These are phyloP conservation scores for Talaromyces sp. DNA, from an alignment of 2,329 filamentous ascomycete species.

Conservation along the genomic window DNA sequence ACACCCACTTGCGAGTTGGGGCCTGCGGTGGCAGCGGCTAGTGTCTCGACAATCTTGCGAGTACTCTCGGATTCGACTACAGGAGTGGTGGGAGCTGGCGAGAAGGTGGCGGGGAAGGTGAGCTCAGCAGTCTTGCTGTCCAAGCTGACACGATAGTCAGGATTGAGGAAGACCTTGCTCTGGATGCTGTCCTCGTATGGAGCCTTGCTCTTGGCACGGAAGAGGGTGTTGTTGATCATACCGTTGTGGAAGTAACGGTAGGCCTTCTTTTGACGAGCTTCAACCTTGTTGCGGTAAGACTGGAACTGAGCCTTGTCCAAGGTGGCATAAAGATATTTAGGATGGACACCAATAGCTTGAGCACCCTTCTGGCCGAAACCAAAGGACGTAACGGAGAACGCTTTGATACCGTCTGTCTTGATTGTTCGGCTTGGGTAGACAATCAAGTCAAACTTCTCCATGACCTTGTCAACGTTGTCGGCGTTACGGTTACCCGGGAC, in stretches of 20 bases:
- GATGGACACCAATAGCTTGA: constrained; percentile 94
- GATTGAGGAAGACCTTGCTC: constrained; percentile 87
- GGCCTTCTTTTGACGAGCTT: constrained; percentile 93
- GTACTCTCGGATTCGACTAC: constrained; percentile 59
- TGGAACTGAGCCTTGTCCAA: constrained; percentile 82
- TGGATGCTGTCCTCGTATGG: constrained; percentile 90
- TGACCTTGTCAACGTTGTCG: constrained; percentile 91
- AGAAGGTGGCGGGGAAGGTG: constrained; percentile 68
- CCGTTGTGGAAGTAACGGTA: constrained; percentile 99
- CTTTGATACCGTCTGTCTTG: constrained; percentile 97
- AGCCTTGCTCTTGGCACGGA: constrained; percentile 88
- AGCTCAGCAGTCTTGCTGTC: constrained; percentile 86
- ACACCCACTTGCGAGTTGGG: constrained; percentile 81
- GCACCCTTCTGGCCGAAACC: constrained; percentile 99
- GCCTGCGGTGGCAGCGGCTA: constrained; percentile 64
- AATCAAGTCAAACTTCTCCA: constrained; percentile 98
- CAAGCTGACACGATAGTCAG: constrained; percentile 76
- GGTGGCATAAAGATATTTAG: constrained; percentile 92
- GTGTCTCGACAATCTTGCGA: constrained; percentile 71
- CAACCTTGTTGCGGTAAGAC: constrained; percentile 82
- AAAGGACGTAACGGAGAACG: constrained; percentile 97
- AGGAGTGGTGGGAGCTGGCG: constrained; percentile 55
- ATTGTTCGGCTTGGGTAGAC: constrained; percentile 94
- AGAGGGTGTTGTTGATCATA: constrained; percentile 95
- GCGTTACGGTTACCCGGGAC: constrained; percentile 97